Base-by-base conservation (phyloP, 768 basidiomycete species). In the Mycena olivaceomarginata region DNA sequence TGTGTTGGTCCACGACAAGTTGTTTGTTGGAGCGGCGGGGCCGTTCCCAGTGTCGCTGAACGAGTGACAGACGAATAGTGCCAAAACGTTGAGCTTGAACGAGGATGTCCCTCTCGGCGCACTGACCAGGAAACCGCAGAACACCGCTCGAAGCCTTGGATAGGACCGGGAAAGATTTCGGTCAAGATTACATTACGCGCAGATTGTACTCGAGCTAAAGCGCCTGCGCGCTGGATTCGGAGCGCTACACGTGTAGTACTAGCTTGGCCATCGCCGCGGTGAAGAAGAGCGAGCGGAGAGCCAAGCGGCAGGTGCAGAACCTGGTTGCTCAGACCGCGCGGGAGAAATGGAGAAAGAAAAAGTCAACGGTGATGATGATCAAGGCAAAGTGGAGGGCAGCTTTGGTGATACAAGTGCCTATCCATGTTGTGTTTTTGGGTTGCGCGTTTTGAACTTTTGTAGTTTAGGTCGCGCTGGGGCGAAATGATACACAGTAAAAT, bases 341-440 rank as follows among this genome's bases (percentile, higher is more conserved):
- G 77, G 90, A 86, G 39, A 86, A 87, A 76, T 96, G 96, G 96
- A 93, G 94, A 25, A 93, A 96, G 85, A 90, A 90, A 82, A 93
- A 93, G 84, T 80, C 88, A 56, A 86, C 93, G 71, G 87, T 91
- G 6, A 89, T 88, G 83, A 93, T 93, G 22, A 92, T 96, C 66
- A 86, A 89, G 79, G 88, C 88, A 82, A 95, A 93, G 84, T 89
- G 95, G 78, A 91, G 91, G 79, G 90, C n/a, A 92, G 82, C 89
- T 93, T 82, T 97, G 96, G 96, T 97, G 89, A 87, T 80, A 39
- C 62, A 60, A 20, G 67, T 40, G 10, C 15, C 64, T n/a, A 43
- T 7, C 43, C 57, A 22, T 57, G 62, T 68, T 18, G 1, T 8
- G 6, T 62, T 12, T 18, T 31, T 39, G 12, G 45, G 20, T 37